These are phyloP conservation scores for Mycena floridula DNA, from an alignment of 768 basidiomycete species.

Conservation along the genomic window DNA sequence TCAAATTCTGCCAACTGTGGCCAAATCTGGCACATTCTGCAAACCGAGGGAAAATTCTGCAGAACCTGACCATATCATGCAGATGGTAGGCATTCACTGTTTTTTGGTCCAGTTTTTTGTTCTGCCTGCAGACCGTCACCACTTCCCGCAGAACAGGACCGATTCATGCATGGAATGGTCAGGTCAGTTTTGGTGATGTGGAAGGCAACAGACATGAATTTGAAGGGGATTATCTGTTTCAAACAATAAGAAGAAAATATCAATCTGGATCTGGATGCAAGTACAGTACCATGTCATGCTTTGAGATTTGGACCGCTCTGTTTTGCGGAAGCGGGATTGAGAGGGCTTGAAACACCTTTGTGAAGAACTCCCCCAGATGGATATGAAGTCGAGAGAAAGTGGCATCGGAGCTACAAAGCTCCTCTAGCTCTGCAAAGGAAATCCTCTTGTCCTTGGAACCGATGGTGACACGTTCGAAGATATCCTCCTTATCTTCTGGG, in stretches of 20 bases:
- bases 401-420: neutral
- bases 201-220: no score
- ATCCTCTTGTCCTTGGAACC: neutral
- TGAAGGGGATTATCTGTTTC: neutral
- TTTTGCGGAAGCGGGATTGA: neutral
- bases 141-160: no score
- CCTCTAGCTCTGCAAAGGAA: neutral
- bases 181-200: no score
- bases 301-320: neutral
- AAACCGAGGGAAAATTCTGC: no score
- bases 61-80: no score
- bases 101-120: no score
- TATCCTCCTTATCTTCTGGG: neutral
- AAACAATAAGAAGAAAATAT: neutral
- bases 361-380: neutral
- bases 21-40: no score
- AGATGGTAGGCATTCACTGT: no score
- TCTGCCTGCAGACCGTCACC: no score
- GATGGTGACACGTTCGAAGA: neutral
- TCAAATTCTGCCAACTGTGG: no score
- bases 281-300: neutral
- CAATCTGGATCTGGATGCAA: neutral
- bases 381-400: neutral
- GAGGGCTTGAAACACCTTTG: neutral
- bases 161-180: no score